Percentiles rank a stretch among this genome's conserved stretches.
phyloP scores from a whole-genome alignment of 306 rosid genomes.

The Acacia confusa region DNA sequence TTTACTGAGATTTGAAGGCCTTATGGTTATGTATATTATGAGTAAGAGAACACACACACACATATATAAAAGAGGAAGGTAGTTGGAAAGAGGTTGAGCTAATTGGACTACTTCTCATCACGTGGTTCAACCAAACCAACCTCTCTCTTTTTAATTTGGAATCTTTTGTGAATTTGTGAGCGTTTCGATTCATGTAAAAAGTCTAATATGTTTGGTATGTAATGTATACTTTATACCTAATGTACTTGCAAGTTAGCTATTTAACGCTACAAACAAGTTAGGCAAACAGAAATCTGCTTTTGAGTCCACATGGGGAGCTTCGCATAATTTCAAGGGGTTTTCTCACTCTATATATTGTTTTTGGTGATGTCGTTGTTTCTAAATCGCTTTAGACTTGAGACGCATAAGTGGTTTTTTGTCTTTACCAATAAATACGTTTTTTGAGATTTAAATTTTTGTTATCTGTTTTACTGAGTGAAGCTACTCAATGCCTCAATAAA shows the following conservation, averaged over 20 bases:
- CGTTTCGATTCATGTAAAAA: not conserved
- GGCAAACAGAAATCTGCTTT: too few relatives aligned
- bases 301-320: too few relatives aligned
- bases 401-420: too few relatives aligned
- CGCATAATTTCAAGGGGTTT: too few relatives aligned
- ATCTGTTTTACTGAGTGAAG: fast-evolving
- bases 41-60: not conserved
- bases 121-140: constrained; percentile 45
- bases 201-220: not conserved
- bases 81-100: constrained; percentile 42
- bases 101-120: not conserved
- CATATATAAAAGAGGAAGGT: not conserved
- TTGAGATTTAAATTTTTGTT: too few relatives aligned
- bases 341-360: too few relatives aligned
- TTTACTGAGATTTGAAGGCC: not conserved
- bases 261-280: not conserved
- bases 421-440: too few relatives aligned
- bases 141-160: not conserved
- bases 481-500: too few relatives aligned
- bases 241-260: not conserved
- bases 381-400: too few relatives aligned
- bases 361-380: too few relatives aligned
- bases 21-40: not conserved
- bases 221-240: not conserved
- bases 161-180: not conserved